phyloP scores from a whole-genome alignment of 768 basidiomycete genomes.

The Tylopilus sp. region DNA sequence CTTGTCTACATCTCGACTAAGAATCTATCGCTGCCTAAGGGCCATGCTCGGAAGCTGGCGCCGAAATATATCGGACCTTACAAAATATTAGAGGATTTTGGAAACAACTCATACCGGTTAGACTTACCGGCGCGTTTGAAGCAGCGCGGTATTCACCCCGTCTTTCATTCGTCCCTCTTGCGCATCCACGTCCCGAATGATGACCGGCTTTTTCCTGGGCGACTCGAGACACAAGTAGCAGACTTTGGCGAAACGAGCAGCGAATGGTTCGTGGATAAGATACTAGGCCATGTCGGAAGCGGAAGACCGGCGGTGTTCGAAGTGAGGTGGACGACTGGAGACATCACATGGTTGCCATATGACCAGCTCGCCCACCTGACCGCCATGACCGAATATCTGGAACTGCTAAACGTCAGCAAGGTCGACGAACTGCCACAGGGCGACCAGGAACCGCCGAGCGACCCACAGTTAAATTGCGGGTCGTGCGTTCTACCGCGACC shows the following conservation, averaged over 20 bases:
- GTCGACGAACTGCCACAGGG: no score
- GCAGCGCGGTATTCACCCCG: neutral
- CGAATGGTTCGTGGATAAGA: neutral
- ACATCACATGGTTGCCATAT: no score
- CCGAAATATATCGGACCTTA: neutral
- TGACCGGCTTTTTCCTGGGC: neutral
- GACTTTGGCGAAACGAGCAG: neutral
- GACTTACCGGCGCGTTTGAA: neutral
- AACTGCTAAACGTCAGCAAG: no score
- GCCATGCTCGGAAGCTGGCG: fast-evolving
- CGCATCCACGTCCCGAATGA: neutral
- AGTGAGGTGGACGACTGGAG: no score
- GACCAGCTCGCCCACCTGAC: no score
- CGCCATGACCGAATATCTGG: no score
- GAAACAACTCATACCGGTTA: neutral
- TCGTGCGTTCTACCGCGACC: no score
- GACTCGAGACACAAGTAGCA: neutral
- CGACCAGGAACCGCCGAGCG: no score
- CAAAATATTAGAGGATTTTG: neutral
- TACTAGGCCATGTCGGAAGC: neutral
- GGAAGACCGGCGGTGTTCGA: no score
- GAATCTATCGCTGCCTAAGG: neutral
- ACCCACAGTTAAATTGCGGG: no score
- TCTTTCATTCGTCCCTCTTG: neutral
- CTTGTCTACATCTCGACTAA: no score